Evolutionary conservation across 805 yeast species (phyloP).

Genomic region (Starmerella powellii): DNA sequence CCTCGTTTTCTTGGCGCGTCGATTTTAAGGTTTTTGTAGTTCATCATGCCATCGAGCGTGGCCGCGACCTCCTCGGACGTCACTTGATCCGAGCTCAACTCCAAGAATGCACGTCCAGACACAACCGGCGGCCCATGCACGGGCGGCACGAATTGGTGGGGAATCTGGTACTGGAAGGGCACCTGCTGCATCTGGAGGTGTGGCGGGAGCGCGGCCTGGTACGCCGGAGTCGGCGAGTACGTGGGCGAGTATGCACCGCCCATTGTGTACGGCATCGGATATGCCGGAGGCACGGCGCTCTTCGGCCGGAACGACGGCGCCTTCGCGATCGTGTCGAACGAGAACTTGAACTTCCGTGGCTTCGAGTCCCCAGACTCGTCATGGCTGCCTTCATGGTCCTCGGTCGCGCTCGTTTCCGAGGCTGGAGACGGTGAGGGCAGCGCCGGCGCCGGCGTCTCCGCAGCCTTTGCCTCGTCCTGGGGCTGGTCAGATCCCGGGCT

Average conservation of each 20-base stretch:
- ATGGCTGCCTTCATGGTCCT: not conserved
- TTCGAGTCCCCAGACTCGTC: too few species aligned
- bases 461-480: too few species aligned
- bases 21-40: conserved; percentile 16
- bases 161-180: not conserved
- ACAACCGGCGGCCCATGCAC: not conserved
- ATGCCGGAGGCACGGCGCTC: not conserved
- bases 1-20: conserved; percentile 24
- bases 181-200: not conserved
- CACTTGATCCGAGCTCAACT: not conserved
- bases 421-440: conserved; percentile 1
- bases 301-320: conserved; percentile 9
- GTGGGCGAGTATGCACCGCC: not conserved
- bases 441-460: conserved; percentile 12
- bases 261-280: not conserved
- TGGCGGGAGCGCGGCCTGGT: not conserved
- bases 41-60: not conserved
- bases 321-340: conserved; percentile 7
- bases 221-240: conserved; percentile 1
- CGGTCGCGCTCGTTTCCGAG: conserved; percentile 1
- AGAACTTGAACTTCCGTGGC: conserved; percentile 7
- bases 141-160: not conserved
- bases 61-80: conserved; percentile 16
- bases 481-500: too few species aligned
- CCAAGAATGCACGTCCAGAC: too few species aligned